Evolutionary conservation across 192 early-diverging fungal species (phyloP).

Genomic region (Backusella liffmaniae): DNA sequence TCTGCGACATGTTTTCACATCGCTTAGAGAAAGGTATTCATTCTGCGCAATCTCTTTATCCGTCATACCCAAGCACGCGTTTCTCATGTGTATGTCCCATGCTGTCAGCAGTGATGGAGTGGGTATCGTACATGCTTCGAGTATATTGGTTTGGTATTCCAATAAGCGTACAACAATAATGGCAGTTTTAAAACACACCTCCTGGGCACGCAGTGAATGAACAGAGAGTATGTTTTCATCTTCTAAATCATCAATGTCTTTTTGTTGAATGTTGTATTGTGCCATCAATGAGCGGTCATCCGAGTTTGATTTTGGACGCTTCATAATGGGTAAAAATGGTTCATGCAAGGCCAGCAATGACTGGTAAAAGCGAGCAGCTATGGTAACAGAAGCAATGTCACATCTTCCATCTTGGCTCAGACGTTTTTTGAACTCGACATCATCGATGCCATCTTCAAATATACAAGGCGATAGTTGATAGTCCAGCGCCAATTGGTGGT

Average conservation of each 20-base stretch:
- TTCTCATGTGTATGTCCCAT: conserved; percentile 25
- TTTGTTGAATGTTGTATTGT: not conserved
- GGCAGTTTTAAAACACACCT: conserved; percentile 13
- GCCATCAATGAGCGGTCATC: not conserved
- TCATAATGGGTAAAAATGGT: conserved; percentile 11
- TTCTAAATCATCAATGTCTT: not conserved
- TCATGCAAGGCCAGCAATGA: conserved; percentile 14
- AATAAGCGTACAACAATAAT: conserved; percentile 15
- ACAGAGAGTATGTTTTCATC: not conserved
- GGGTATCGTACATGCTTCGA: conserved; percentile 13
- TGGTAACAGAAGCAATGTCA: conserved; percentile 9
- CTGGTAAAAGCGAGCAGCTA: conserved; percentile 14
- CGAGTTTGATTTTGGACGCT: not conserved
- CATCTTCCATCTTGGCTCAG: conserved; percentile 3
- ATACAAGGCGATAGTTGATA: conserved; percentile 16
- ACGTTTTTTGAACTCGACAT: conserved; percentile 4
- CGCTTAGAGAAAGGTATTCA: not conserved
- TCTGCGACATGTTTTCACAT: not conserved
- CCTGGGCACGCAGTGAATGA: conserved; percentile 19
- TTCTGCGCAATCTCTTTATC: not conserved
- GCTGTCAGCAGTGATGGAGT: conserved; percentile 6
- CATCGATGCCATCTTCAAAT: conserved; percentile 17
- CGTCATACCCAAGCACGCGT: conserved; percentile 16
- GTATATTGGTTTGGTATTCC: conserved; percentile 13
- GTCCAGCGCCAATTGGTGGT: conserved; percentile 8